These are phyloP conservation scores for Rhazya stricta DNA, from an alignment of 257 asterid species.

Conservation along the genomic window DNA sequence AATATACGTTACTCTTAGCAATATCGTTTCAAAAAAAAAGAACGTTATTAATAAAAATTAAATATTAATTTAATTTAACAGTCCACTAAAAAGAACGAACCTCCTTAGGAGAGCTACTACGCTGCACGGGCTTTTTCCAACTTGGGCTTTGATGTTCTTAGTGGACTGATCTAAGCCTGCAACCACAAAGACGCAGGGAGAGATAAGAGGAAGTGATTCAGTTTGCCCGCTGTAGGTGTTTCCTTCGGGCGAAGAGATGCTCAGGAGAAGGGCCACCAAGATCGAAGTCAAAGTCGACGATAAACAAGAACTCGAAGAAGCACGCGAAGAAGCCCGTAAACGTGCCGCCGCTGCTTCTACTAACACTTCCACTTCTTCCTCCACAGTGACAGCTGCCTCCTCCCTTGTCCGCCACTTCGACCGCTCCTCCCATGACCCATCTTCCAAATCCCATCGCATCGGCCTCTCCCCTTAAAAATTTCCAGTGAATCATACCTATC, in stretches of 20 bases:
- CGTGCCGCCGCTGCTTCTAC: constrained; percentile 42
- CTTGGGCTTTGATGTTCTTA: too few species aligned
- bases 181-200: neutral
- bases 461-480: constrained; percentile 51
- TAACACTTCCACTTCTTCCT: constrained; percentile 13
- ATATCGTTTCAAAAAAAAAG: too few species aligned
- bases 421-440: constrained; percentile 51
- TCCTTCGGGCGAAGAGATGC: constrained; percentile 38
- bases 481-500: neutral
- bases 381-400: constrained; percentile 43
- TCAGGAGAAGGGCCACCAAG: constrained; percentile 79
- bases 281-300: constrained; percentile 78
- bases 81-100: too few species aligned
- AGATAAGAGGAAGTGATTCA: neutral
- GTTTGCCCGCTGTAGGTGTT: too few species aligned
- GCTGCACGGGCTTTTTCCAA: too few species aligned
- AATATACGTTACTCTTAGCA: too few species aligned
- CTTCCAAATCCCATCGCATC: constrained; percentile 76
- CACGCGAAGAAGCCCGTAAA: constrained; percentile 78
- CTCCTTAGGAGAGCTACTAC: too few species aligned
- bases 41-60: too few species aligned
- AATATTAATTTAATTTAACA: too few species aligned
- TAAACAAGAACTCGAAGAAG: constrained; percentile 84
- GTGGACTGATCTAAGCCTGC: neutral
- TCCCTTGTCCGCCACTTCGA: constrained; percentile 83